Evolutionary conservation across 805 yeast species (phyloP).

Genomic region (Schwanniomyces occidentalis): DNA sequence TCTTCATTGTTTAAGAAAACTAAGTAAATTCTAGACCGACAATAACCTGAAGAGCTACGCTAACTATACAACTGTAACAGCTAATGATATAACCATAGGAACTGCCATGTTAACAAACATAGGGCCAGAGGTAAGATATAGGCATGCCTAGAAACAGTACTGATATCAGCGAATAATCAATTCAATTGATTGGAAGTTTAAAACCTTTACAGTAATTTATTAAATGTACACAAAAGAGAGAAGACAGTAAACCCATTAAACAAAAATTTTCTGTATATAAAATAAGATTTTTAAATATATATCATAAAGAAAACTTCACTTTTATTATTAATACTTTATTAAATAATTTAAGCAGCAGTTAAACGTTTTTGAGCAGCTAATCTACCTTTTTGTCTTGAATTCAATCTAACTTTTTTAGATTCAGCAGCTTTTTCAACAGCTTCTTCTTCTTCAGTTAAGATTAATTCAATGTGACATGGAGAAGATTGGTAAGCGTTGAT

Average conservation of each 20-base stretch:
- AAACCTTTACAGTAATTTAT: conserved; percentile 10
- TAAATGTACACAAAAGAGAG: conserved; percentile 13
- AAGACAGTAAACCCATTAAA: conserved; percentile 10
- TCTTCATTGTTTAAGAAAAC: not conserved
- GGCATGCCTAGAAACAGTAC: no score
- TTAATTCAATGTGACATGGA: conserved; percentile 98
- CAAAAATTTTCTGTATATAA: conserved; percentile 7
- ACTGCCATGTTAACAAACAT: no score
- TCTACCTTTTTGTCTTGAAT: conserved; percentile 92
- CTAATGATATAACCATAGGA: no score
- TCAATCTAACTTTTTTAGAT: conserved; percentile 64
- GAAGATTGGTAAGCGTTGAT: conserved; percentile 98
- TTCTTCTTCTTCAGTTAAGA: conserved; percentile 94
- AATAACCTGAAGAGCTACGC: no score
- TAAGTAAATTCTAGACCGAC: conserved; percentile 1
- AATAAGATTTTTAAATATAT: conserved; percentile 3
- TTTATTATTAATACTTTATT: conserved; percentile 3
- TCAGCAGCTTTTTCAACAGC: conserved; percentile 89
- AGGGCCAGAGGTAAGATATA: no score
- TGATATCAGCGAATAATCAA: no score
- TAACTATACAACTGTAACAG: no score
- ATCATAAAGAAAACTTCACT: conserved; percentile 5
- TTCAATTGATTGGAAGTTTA: no score
- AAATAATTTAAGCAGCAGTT: conserved; percentile 48
- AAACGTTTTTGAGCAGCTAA: conserved; percentile 85